Conservation (phyloP, 1,139 yeast species). For the Lodderomyces jiufengensis region DNA sequence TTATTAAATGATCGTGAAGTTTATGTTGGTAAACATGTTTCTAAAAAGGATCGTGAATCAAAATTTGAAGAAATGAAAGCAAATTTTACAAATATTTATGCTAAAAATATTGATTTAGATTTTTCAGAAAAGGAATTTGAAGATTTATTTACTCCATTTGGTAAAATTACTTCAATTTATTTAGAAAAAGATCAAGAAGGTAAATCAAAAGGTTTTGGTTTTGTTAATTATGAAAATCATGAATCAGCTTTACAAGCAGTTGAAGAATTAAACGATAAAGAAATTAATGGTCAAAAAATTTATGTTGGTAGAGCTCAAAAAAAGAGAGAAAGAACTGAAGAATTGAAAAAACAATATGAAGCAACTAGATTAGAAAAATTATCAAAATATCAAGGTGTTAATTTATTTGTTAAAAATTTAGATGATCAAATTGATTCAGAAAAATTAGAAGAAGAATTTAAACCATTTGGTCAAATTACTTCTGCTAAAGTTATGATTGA, state of each 20-base stretch:
- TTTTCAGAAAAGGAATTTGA: slow-evolving; percentile 70
- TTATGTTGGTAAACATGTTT: slow-evolving; percentile 90
- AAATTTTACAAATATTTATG: slow-evolving; percentile 92
- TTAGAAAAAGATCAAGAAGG: slow-evolving; percentile 83
- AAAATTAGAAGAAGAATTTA: slow-evolving; percentile 85
- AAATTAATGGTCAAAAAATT: slow-evolving; percentile 77
- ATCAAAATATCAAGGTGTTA: slow-evolving; percentile 95
- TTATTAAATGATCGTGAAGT: slow-evolving; percentile 95
- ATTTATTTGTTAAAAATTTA: slow-evolving; percentile 93
- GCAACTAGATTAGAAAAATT: slow-evolving; percentile 88
- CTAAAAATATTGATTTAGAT: slow-evolving; percentile 80
- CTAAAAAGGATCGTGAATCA: slow-evolving; percentile 93
- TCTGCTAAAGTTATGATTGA: slow-evolving; percentile 97
- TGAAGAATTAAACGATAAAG: slow-evolving; percentile 86
- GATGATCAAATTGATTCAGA: slow-evolving; percentile 93
- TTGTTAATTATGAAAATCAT: slow-evolving; percentile 86
- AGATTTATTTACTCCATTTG: slow-evolving; percentile 69
- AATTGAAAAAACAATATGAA: slow-evolving; percentile 93
- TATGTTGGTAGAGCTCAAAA: slow-evolving; percentile 99
- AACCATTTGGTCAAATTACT: slow-evolving; percentile 92
- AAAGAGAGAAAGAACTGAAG: slow-evolving; percentile 97
- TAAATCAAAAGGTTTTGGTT: slow-evolving; percentile 93
- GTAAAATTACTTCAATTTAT: slow-evolving; percentile 81
- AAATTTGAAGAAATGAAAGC: slow-evolving; percentile 90
- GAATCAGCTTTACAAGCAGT: slow-evolving; percentile 89